Conservation (phyloP, 176 grass and related monocot species). For the Cocos nucifera region DNA sequence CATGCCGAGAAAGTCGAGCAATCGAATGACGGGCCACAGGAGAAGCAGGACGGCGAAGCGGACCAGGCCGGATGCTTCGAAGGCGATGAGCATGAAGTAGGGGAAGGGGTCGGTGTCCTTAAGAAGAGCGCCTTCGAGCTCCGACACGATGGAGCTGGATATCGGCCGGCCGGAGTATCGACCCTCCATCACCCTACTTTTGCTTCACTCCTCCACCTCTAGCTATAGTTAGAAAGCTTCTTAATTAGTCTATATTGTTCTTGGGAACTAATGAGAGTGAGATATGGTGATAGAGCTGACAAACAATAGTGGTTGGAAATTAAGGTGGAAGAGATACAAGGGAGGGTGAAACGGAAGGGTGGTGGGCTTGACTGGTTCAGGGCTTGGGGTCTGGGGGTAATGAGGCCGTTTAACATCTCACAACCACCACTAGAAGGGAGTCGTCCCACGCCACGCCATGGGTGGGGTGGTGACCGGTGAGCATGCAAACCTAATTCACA, state of each 20-base stretch:
- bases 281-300: too few relatives aligned
- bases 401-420: slow-evolving; percentile 10
- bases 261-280: too few relatives aligned
- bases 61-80: slow-evolving; percentile 52
- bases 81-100: slow-evolving; percentile 36
- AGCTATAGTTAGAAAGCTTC: too few relatives aligned
- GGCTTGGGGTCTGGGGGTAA: neutral
- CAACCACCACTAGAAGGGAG: slow-evolving; percentile 18
- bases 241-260: too few relatives aligned
- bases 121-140: slow-evolving; percentile 7
- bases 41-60: slow-evolving; percentile 51
- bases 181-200: neutral
- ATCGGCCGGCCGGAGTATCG: neutral
- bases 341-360: neutral
- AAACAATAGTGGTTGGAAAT: too few relatives aligned
- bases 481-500: slow-evolving; percentile 23
- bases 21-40: slow-evolving; percentile 42
- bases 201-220: too few relatives aligned
- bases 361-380: slow-evolving; percentile 22
- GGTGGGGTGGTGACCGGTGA: slow-evolving; percentile 9
- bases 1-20: slow-evolving; percentile 13
- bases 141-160: neutral
- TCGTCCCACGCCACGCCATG: slow-evolving; percentile 4
- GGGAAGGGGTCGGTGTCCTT: neutral
- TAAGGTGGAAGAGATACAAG: slow-evolving; percentile 10